Evolutionary conservation across 2,329 filamentous ascomycete species (phyloP), one percentile per base, ranked within the genome.

Genomic region (Penicillium polonicum): DNA sequence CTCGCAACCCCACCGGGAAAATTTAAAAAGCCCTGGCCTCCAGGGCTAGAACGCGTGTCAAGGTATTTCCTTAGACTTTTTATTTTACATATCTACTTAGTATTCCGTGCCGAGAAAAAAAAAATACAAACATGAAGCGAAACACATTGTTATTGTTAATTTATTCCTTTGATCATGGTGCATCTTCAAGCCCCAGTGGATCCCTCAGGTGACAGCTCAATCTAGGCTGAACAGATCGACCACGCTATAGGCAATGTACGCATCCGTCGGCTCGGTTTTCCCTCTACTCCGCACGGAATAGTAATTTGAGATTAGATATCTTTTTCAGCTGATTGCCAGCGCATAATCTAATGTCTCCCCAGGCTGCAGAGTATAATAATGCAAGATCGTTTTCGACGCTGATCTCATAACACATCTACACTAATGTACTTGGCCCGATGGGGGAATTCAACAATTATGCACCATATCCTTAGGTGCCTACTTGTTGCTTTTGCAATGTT

Each of bases 121-220:
- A 21, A 31, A 15, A 10, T 15, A 15, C n/a, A 6, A 31, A 31
- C 12, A 23, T 31, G 29, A 31, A 31, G 13, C 25, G 27, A 38
- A 33, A 41, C 10, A 12, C 15, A 44, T 23, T 43, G n/a, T 25
- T 17, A 39, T n/a, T 17, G 13, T 23, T 29, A 19, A 48, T n/a
- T 17, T 12, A 8, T 23, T 33, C 12, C 19, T 17, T 45, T 35
- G 33, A 41, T 33, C 39, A 15, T 23, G 52, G 29, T 52, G 25
- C 42, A 52, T 43, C 31, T 51, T 25, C 42, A 53, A 57, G 54
- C 42, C 54, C 50, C 48, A 57, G 49, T 57, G 55, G 55, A 43
- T 53, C 49, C 43, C 25, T 1, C 31, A 29, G 21, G 33, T 45
- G 38, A 56, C 48, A 45, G 41, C 33, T 57, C 49, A 57, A 43